These are phyloP conservation scores for Takakia lepidozioides DNA, from an alignment of 225 moss, liverwort and hornwort species.

Conservation along the genomic window DNA sequence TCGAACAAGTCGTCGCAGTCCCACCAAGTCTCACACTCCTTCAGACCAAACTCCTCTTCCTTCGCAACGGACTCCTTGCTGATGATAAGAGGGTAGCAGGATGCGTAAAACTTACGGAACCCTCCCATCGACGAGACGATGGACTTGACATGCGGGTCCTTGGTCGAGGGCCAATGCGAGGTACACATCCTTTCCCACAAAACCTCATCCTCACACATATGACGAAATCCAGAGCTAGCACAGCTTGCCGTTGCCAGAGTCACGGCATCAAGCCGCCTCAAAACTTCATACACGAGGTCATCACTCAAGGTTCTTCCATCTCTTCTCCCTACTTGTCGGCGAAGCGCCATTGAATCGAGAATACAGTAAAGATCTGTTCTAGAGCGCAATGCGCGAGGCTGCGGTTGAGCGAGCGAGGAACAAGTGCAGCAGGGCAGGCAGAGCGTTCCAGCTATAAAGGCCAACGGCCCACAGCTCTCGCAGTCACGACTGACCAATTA, in stretches of 20 bases:
- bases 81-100: conserved; percentile 44
- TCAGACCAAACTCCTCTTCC: neutral
- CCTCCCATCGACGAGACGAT: conserved; percentile 47
- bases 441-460: too few relatives aligned
- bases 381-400: too few relatives aligned
- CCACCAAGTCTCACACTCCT: neutral
- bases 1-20: conserved; percentile 6
- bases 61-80: neutral
- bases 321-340: too few relatives aligned
- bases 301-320: too few relatives aligned
- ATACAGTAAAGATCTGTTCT: too few relatives aligned
- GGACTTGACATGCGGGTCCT: conserved; percentile 26
- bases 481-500: too few relatives aligned
- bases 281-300: conserved; percentile 58
- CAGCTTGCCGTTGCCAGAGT: conserved; percentile 73
- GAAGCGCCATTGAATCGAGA: too few relatives aligned
- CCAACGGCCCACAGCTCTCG: too few relatives aligned
- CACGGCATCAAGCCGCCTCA: conserved; percentile 56
- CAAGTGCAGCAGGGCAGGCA: too few relatives aligned
- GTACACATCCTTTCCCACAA: conserved; percentile 59
- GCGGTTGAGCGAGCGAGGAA: too few relatives aligned
- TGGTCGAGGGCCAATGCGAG: conserved; percentile 63
- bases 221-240: conserved; percentile 47
- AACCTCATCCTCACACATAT: conserved; percentile 26
- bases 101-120: conserved; percentile 48